Evolutionary conservation across 305 asterid species (phyloP).

Genomic region (Fraxinus platypoda): DNA sequence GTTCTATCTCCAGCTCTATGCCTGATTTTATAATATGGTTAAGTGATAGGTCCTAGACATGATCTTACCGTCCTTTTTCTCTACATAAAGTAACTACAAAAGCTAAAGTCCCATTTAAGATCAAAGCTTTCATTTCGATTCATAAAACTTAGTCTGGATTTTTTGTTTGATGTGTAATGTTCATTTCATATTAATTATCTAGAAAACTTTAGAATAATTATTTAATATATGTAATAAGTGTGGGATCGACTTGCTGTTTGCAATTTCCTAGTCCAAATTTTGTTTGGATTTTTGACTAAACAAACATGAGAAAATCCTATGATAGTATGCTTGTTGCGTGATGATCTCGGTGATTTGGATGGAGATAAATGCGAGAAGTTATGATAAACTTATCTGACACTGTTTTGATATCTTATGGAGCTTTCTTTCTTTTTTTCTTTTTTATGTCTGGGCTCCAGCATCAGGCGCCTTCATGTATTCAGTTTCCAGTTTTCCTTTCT

Average conservation of each 20-base stretch:
- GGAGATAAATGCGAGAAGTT: background rate
- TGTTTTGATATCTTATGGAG: background rate
- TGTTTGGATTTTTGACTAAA: background rate
- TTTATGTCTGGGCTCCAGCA: background rate
- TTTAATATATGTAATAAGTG: background rate
- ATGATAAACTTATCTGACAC: background rate
- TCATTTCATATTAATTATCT: background rate
- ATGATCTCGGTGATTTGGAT: background rate
- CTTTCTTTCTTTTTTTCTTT: background rate
- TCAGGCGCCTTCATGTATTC: background rate
- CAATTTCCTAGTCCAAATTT: background rate
- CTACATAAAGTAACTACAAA: background rate
- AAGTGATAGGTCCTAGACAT: background rate
- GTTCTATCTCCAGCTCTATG: background rate
- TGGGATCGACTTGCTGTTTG: background rate
- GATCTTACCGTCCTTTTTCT: background rate
- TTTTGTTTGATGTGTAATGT: background rate
- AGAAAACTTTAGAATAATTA: background rate
- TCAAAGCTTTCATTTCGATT: background rate
- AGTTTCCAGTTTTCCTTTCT: background rate
- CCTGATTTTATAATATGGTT: background rate
- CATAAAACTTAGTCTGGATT: background rate
- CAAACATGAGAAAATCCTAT: background rate
- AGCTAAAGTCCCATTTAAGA: background rate
- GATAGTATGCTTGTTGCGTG: background rate